Base-by-base conservation (phyloP, 176 grass and related monocot species). In the Oryza glaberrima region DNA sequence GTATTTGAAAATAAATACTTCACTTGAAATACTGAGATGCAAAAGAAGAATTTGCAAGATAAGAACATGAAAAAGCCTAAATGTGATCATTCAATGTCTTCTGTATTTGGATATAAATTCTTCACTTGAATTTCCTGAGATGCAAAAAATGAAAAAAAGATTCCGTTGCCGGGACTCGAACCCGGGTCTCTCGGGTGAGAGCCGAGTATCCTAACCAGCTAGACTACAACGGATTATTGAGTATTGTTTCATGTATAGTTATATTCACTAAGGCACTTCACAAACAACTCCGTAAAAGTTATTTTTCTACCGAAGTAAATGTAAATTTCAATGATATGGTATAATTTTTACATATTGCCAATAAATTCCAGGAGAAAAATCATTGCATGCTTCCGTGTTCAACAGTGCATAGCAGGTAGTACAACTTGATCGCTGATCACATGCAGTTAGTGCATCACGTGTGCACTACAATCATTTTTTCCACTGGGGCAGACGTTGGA, bases 171-270 rank as follows among this genome's bases (percentile, higher is more conserved):
- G 86, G 94, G 84, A 94, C 87, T 97, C 36, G 78, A 86, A 97
- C 87, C 87, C 87, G 87, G 84, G 93, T 90, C 90, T 93, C 83
- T 98, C 82, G 86, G 85, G 88, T 94, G 91, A 95, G 93, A 94
- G 91, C 93, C 86, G 89, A 98, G 88, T 92, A 98, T 94, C 96
- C 93, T 96, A 89, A 94, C 88, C 93, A 94, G 73, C 87, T 94
- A 98, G 89, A 98, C 93, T 91, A 94, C 88, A 92, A 97, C 80
- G 82, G 82, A 94, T 20, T 60, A 0, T 0, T 41, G 2, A 0
- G 0, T 3, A 0, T 5, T 0, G 0, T 17, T 52, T 52, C 13
- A 16, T 52, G 14, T 52, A 16, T 6, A 52, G 5, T 4, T 16
- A 5, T 52, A 52, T 5, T 17, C 45, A 1, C 1, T 44, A 2